These are phyloP conservation scores for Cyberlindnera xylosilytica DNA, from an alignment of 805 yeast species.

Conservation along the genomic window DNA sequence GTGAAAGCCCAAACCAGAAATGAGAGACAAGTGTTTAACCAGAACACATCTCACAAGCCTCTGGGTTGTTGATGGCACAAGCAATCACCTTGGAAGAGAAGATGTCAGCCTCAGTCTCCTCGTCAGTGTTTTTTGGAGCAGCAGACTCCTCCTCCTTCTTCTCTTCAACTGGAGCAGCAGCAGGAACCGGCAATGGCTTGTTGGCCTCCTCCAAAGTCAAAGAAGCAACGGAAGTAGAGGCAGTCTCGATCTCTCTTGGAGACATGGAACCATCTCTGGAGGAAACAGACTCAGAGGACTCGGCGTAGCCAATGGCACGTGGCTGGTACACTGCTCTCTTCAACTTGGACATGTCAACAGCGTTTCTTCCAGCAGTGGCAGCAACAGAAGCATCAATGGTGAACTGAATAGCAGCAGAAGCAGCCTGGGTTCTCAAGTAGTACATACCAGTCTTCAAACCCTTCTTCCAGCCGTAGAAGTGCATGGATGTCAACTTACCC, in stretches of 20 bases:
- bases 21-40: slow-evolving; percentile 48
- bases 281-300: slow-evolving; percentile 14
- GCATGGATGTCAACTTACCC: slow-evolving; percentile 97
- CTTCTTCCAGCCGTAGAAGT: slow-evolving; percentile 97
- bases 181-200: slow-evolving; percentile 29
- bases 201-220: slow-evolving; percentile 38
- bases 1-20: slow-evolving; percentile 2
- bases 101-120: slow-evolving; percentile 67
- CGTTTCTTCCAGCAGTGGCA: slow-evolving; percentile 73
- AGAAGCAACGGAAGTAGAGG: slow-evolving; percentile 35
- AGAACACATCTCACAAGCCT: slow-evolving; percentile 98
- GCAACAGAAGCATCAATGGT: slow-evolving; percentile 86
- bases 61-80: slow-evolving; percentile 96
- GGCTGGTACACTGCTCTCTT: slow-evolving; percentile 37
- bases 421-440: slow-evolving; percentile 96
- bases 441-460: slow-evolving; percentile 99
- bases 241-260: slow-evolving; percentile 34
- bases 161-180: slow-evolving; percentile 1
- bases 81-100: slow-evolving; percentile 92
- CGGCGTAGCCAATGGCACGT: slow-evolving; percentile 15
- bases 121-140: slow-evolving; percentile 30
- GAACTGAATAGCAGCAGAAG: slow-evolving; percentile 94
- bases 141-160: slow-evolving; percentile 22
- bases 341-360: slow-evolving; percentile 34
- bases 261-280: slow-evolving; percentile 28